phyloP scores from a whole-genome alignment of 2,329 filamentous ascomycete species.

The Cladosporium sp. region DNA sequence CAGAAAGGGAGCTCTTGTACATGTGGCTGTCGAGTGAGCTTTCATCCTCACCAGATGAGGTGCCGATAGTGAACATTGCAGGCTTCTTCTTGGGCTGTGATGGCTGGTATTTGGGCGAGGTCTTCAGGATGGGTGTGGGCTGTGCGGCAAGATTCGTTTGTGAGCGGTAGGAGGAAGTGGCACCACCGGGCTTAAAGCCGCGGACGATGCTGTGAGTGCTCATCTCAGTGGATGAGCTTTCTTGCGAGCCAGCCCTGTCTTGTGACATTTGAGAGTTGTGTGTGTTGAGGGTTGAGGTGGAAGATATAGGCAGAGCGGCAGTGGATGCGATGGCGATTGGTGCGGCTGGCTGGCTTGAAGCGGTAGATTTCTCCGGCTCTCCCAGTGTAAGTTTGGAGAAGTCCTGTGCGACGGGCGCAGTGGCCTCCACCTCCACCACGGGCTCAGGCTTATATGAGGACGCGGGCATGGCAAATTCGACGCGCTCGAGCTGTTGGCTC shows the following conservation, averaged over 20 bases:
- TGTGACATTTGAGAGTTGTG: slow-evolving; percentile 27
- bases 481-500: slow-evolving; percentile 63
- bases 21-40: slow-evolving; percentile 67
- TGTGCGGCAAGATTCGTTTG: slow-evolving; percentile 53
- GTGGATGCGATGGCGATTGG: background rate
- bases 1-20: slow-evolving; percentile 51
- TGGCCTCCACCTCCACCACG: slow-evolving; percentile 18
- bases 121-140: slow-evolving; percentile 59
- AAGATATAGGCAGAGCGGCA: slow-evolving; percentile 25
- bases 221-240: slow-evolving; percentile 61
- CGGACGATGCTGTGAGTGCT: slow-evolving; percentile 70
- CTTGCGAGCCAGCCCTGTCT: slow-evolving; percentile 41
- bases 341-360: slow-evolving; percentile 22
- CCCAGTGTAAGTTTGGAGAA: slow-evolving; percentile 31
- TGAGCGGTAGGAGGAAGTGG: slow-evolving; percentile 64
- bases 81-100: slow-evolving; percentile 55
- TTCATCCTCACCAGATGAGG: slow-evolving; percentile 78
- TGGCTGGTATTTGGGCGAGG: slow-evolving; percentile 32
- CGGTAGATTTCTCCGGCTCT: slow-evolving; percentile 21
- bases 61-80: slow-evolving; percentile 68
- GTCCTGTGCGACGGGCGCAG: slow-evolving; percentile 26
- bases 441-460: slow-evolving; percentile 12
- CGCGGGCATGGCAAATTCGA: slow-evolving; percentile 38
- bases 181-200: slow-evolving; percentile 76
- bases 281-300: slow-evolving; percentile 52